phyloP scores from a whole-genome alignment of 176 grass and related monocot genomes.

The Luzula sylvatica region DNA sequence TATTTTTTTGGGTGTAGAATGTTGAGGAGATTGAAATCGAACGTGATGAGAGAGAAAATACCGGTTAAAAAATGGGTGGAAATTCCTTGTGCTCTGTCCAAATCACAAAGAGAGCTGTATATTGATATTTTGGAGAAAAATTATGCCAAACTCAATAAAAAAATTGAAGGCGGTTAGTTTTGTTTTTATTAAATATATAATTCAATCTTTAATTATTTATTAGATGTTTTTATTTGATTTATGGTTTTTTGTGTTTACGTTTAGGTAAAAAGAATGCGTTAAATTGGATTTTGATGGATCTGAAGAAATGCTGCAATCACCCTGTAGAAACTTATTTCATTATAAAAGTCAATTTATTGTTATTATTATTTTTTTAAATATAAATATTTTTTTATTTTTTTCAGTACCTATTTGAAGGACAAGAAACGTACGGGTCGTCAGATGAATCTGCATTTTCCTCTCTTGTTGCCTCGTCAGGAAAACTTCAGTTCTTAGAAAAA shows the following conservation, averaged over 20 bases:
- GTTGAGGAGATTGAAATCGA: slow-evolving; percentile 57
- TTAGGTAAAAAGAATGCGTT: slow-evolving; percentile 53
- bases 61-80: slow-evolving; percentile 69
- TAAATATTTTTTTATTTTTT: background rate
- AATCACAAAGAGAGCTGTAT: slow-evolving; percentile 57
- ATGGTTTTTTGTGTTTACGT: background rate
- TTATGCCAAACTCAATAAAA: slow-evolving; percentile 45
- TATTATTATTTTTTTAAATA: too few relatives aligned
- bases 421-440: slow-evolving; percentile 22
- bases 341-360: too few relatives aligned
- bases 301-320: slow-evolving; percentile 65
- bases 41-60: slow-evolving; percentile 44
- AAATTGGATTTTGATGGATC: slow-evolving; percentile 36
- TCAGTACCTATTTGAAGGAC: slow-evolving; percentile 47
- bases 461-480: slow-evolving; percentile 53
- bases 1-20: slow-evolving; percentile 35
- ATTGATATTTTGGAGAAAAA: slow-evolving; percentile 65
- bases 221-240: background rate
- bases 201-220: background rate
- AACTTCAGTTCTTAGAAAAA: slow-evolving; percentile 55
- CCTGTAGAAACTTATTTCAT: too few relatives aligned
- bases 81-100: slow-evolving; percentile 57
- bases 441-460: slow-evolving; percentile 30
- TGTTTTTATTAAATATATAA: background rate
- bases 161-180: slow-evolving; percentile 38